These are phyloP conservation scores for Penicillium sumatraense DNA, from an alignment of 2,329 filamentous ascomycete genomes.

Conservation along the genomic window DNA sequence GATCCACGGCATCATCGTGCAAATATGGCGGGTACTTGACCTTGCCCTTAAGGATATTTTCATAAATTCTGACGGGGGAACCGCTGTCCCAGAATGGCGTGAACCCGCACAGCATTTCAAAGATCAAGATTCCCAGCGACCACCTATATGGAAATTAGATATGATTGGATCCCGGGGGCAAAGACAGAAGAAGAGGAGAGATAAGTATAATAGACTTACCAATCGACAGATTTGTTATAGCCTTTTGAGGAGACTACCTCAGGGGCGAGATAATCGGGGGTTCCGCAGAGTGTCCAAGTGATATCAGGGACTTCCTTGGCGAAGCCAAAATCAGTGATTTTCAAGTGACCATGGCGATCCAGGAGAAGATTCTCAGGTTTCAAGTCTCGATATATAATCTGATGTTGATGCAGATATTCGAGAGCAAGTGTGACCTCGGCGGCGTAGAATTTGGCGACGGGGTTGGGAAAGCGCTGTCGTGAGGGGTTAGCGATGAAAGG, in stretches of 20 bases:
- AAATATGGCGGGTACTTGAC: slow-evolving; percentile 98
- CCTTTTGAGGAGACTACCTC: slow-evolving; percentile 99
- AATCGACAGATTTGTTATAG: slow-evolving; percentile 99
- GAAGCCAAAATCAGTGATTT: slow-evolving; percentile 98
- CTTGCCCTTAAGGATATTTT: slow-evolving; percentile 94
- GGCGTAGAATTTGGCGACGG: slow-evolving; percentile 98
- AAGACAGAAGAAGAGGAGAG: neutral
- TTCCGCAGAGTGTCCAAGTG: slow-evolving; percentile 98
- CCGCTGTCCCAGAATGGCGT: slow-evolving; percentile 99
- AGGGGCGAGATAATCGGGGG: slow-evolving; percentile 94
- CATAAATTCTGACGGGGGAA: slow-evolving; percentile 98
- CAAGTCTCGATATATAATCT: slow-evolving; percentile 97
- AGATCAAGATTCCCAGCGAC: slow-evolving; percentile 97
- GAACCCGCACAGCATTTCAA: slow-evolving; percentile 99
- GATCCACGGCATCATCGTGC: slow-evolving; percentile 88
- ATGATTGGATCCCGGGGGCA: neutral
- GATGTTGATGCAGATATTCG: slow-evolving; percentile 90
- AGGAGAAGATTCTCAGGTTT: slow-evolving; percentile 94
- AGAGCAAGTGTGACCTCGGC: slow-evolving; percentile 94
- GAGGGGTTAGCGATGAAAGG: slow-evolving; percentile 10
- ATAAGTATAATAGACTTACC: slow-evolving; percentile 64
- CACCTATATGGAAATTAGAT: slow-evolving; percentile 66
- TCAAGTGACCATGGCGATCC: slow-evolving; percentile 90
- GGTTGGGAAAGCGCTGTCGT: slow-evolving; percentile 89
- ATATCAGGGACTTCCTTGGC: slow-evolving; percentile 98